Evolutionary conservation across 768 basidiomycete species (phyloP), one percentile per base, ranked within the genome.

Genomic region (Tulasnella sp.): DNA sequence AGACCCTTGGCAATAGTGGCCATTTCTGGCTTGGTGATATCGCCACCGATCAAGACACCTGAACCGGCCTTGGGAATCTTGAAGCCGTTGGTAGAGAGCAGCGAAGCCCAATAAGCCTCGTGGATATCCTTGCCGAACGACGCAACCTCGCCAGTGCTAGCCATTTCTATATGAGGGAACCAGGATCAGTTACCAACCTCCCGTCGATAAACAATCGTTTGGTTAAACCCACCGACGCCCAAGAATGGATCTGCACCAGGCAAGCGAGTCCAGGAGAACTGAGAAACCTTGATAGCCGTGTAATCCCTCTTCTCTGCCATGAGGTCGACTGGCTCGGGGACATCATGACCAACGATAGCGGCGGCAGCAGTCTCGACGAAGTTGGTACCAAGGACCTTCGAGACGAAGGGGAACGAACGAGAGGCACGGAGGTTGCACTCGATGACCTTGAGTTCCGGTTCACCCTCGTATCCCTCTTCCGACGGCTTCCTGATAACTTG

Each of bases 401-500:
- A 97, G 2, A 99, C 97, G 85, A 99, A 99, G 78, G 97, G 96
- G 92, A 99, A 99, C 38, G 95, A 97, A 29, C 97, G 91, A 34
- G 97, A 99, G 19, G 97, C 97, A 76, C 97, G 93, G 40, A 99
- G 86, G 84, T 99, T 99, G 84, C 97, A 99, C 84, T 99, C 97
- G 79, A 99, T 99, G 79, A 99, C 97, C 86, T 97, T 99, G 79
- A 99, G 89, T 77, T 89, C 86, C 72, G 87, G 84, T 25, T 31
- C 58, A 29, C 58, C 58, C 3, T 83, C 85, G 36, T 77, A 78
- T 19, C 83, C 82, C 31, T 86, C 86, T 6, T 86, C 85, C 1
- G 88, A 83, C 14, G 86, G 86, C 82, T 94, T 94, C 82, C 93
- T 90, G 85, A 99, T 99, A 83, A 99, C 89, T 83, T 99, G 97